Evolutionary conservation across 2,329 filamentous ascomycete species (phyloP), one percentile per base, ranked within the genome.

Genomic region (Aurifilum marmelostoma): DNA sequence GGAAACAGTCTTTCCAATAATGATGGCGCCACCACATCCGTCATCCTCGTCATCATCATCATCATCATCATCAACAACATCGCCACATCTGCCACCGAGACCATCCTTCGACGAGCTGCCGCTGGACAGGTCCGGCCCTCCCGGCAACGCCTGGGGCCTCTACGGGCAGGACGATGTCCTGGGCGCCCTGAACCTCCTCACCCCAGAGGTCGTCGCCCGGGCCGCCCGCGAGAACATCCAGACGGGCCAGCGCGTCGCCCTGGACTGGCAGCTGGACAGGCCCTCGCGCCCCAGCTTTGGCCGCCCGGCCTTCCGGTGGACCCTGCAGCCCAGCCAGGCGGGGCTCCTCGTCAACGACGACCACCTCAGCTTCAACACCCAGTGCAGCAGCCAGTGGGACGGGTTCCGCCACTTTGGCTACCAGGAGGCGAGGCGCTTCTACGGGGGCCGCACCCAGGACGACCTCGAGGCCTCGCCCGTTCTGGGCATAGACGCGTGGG

Each of bases 371-470:
- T 75, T 85, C 68, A 85, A 86, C 74, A 83, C 83, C 5, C 83
- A 84, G 68, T 79, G 79, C 63, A 79, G 81, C 11, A 82, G 80
- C n/a, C 83, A 84, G 71, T 84, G 83, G 83, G 83, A 84, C 75
- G 82, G 83, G 8, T 82, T 84, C 68, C 77, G 82, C 66, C 84
- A 86, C 67, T 75, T 61, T 4, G 62, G 62, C 3, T 68, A 68
- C 56, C 67, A 68, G n/a, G 65, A 66, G 63, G 54, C 58, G 39
- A 21, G 41, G 32, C 62, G 58, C 3, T 67, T 52, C 37, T 67
- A 67, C 29, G 63, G 63, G 14, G 66, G 66, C 29, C 43, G 37
- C 27, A 59, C 61, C 18, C 50, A 21, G 27, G n/a, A 27, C 29
- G 61, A 67, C 3, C 43, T 67, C 41, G 43, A 43, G 9, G 47